phyloP scores from a whole-genome alignment of 805 yeast species.

The Kregervanrija fluxuum region DNA sequence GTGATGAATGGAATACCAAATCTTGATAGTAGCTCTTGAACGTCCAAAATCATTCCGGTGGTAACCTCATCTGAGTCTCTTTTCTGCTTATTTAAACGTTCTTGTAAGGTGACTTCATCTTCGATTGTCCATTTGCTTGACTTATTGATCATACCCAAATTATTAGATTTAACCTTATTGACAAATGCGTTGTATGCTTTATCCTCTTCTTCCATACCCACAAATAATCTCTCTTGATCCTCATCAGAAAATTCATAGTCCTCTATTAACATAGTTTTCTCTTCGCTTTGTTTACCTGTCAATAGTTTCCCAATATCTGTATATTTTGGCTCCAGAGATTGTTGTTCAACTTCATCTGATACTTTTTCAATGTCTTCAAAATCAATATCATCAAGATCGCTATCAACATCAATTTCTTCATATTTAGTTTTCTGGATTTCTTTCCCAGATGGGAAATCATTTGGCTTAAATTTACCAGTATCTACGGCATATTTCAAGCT shows the following conservation, averaged over 20 bases:
- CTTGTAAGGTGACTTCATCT: slow-evolving; percentile 45
- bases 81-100: slow-evolving; percentile 56
- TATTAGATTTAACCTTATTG: slow-evolving; percentile 25
- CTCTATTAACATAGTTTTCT: slow-evolving; percentile 1
- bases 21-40: slow-evolving; percentile 76
- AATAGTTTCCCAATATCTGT: too few relatives aligned
- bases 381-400: background rate
- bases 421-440: background rate
- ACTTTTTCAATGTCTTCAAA: background rate
- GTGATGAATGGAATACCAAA: slow-evolving; percentile 94
- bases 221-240: slow-evolving; percentile 63
- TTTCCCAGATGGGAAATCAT: background rate
- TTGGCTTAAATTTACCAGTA: background rate
- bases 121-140: slow-evolving; percentile 24
- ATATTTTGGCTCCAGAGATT: too few relatives aligned
- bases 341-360: background rate
- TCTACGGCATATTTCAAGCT: background rate
- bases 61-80: slow-evolving; percentile 93
- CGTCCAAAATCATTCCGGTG: slow-evolving; percentile 76
- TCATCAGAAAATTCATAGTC: slow-evolving; percentile 70
- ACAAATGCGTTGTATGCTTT: slow-evolving; percentile 63
- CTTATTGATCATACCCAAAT: background rate
- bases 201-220: slow-evolving; percentile 63
- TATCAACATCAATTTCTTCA: too few relatives aligned
- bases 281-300: too few relatives aligned